phyloP scores from a whole-genome alignment of 192 early-diverging fungal species.

The Anaeromyces robustus region DNA sequence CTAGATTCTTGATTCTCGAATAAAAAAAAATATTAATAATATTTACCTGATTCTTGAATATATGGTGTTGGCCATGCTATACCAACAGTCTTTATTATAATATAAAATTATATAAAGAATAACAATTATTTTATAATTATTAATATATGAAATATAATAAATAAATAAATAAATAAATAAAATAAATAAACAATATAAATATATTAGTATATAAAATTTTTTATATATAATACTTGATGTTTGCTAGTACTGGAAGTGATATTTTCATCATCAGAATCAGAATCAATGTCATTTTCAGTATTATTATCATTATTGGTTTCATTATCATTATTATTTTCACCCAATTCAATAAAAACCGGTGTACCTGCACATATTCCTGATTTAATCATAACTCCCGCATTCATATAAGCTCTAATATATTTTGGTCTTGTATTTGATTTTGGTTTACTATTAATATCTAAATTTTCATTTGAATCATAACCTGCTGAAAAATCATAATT shows the following conservation, averaged over 20 bases:
- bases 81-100: neutral
- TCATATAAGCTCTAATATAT: neutral
- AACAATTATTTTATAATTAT: too few relatives aligned
- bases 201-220: too few relatives aligned
- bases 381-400: neutral
- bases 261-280: neutral
- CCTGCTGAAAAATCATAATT: neutral
- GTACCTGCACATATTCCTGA: neutral
- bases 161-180: too few relatives aligned
- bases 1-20: too few relatives aligned
- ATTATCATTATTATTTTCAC: neutral
- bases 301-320: neutral
- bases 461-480: neutral
- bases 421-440: neutral
- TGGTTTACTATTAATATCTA: neutral
- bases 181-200: too few relatives aligned
- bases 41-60: neutral
- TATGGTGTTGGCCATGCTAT: neutral
- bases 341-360: neutral
- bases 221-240: too few relatives aligned
- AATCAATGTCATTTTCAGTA: neutral
- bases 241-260: neutral
- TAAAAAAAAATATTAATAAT: neutral
- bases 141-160: too few relatives aligned
- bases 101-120: too few relatives aligned